Evolutionary conservation across 2,329 filamentous ascomycete species (phyloP), one percentile per base, ranked within the genome.

Genomic region (Nemania sp.): DNA sequence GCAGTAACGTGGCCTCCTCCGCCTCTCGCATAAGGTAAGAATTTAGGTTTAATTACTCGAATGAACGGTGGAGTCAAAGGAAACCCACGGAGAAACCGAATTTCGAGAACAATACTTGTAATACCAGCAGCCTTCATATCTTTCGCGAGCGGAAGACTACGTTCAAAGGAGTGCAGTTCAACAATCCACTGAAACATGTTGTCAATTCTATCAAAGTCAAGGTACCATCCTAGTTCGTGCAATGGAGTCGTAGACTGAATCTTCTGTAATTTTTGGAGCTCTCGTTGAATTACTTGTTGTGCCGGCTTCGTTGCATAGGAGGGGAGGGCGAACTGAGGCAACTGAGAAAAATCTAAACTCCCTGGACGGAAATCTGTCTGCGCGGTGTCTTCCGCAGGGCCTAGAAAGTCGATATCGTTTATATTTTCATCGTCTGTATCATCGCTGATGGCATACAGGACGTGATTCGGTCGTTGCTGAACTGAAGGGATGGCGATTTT

Each of bases 181-280:
- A 97, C 89, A 66, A 97, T 93, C 94, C 94, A 97, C 75, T 97
- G 93, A 75, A 96, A 97, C 69, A 94, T 85, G 74, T 94, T 97
- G 24, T 82, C 86, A 43, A 94, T 82, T 57, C 88, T 86, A 5
- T 83, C 80, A 55, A 86, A 84, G 74, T 97, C 87, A 63, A 97
- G 89, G 75, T 93, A 93, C 93, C 94, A 97, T 18, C 94, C 94
- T 0, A 97, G 85, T 67, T 91, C 87, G 67, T 90, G 85, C 1
- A 88, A 77, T 0, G 88, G 86, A 0, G 85, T 88, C 11, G 77
- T 81, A 0, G 86, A 78, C 76, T 97, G 94, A 1, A 89, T 79
- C 66, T 87, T 87, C 38, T 92, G 80, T 0, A 94, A 82, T 8
- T 84, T 83, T 62, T 84, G 85, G 52, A 97, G 84, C 71, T 94